Evolutionary conservation across 2,329 filamentous ascomycete genomes (phyloP), one percentile per base, ranked within the genome.

Genomic region (Ceratocystis papillata): DNA sequence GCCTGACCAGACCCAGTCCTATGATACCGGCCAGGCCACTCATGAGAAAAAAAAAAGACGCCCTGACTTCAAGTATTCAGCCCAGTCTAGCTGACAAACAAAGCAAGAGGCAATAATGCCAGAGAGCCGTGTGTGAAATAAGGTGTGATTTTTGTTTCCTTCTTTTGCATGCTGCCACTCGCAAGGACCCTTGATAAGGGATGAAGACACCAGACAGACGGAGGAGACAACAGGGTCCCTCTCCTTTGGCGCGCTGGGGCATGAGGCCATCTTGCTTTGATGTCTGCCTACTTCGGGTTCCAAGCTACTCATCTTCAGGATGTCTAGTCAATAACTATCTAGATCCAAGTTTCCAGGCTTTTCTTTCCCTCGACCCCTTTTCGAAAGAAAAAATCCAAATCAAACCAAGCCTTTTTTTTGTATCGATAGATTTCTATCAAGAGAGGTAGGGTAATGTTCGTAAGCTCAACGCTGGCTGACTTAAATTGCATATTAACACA

Each of bases 11-110:
- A 17, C 33, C 55, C 22, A 25, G 48, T 20, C 48, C n/a, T 17
- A 37, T 59, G 28, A 37, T 37, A 59, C 33, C 55, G 17, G 55
- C 28, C 55, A 59, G 15, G 55, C 55, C 55, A 28, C n/a, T 59
- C 5, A 30, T n/a, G 37, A 4, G 10, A 5, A 5, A 41, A 37
- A n/a, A 33, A 25, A 59, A 55, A 25, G 30, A 59, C 28, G 28
- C 55, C 55, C 5, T 28, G 53, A 57, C 53, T 33, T 28, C 50
- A 20, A 12, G 17, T 20, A 25, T 57, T 5, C 53, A n/a, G 53
- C 53, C 48, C 48, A 53, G 48, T 25, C 22, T n/a, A 57, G 53
- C 28, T 57, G 10, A 57, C 15, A 57, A 57, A 33, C 53, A 57
- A 33, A 57, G 53, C 53, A 57, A 33, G 15, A n/a, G 30, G 5